These are phyloP conservation scores for Cladorrhinum sp. DNA, from an alignment of 2,329 filamentous ascomycete species.

Conservation along the genomic window DNA sequence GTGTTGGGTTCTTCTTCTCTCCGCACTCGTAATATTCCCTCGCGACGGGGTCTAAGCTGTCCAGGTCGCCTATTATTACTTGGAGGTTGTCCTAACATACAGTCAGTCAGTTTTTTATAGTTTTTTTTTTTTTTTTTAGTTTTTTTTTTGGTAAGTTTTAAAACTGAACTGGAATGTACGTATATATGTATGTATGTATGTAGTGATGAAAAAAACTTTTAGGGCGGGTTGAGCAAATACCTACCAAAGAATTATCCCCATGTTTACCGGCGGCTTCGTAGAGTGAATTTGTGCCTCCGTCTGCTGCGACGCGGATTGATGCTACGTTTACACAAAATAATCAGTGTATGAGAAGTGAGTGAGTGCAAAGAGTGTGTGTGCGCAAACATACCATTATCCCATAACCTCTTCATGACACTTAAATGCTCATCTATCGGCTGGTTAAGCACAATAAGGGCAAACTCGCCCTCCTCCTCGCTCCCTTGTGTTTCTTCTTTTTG, in stretches of 20 bases:
- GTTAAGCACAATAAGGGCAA: slow-evolving; percentile 50
- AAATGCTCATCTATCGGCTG: slow-evolving; percentile 46
- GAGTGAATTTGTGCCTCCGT: slow-evolving; percentile 85
- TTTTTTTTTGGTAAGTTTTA: neutral
- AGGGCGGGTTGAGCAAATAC: slow-evolving; percentile 21
- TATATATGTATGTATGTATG: too few species aligned
- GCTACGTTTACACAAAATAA: slow-evolving; percentile 42
- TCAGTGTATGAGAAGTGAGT: neutral
- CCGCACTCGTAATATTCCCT: slow-evolving; percentile 61
- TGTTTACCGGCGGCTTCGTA: slow-evolving; percentile 36
- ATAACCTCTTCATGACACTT: slow-evolving; percentile 46
- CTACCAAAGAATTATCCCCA: slow-evolving; percentile 34
- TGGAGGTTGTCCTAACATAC: slow-evolving; percentile 58
- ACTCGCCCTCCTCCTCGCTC: too few species aligned
- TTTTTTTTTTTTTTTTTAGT: too few species aligned
- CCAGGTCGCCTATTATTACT: slow-evolving; percentile 83
- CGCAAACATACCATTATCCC: slow-evolving; percentile 49
- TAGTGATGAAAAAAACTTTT: too few species aligned
- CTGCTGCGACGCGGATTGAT: slow-evolving; percentile 71
- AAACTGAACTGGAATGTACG: too few species aligned
- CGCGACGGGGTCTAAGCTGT: slow-evolving; percentile 68
- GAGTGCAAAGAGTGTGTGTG: neutral
- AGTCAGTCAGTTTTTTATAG: too few species aligned
- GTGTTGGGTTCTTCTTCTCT: too few species aligned
- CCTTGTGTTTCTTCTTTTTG: neutral